Conservation (phyloP, 2,329 filamentous ascomycete species). For the Trichoderma atroviride region DNA sequence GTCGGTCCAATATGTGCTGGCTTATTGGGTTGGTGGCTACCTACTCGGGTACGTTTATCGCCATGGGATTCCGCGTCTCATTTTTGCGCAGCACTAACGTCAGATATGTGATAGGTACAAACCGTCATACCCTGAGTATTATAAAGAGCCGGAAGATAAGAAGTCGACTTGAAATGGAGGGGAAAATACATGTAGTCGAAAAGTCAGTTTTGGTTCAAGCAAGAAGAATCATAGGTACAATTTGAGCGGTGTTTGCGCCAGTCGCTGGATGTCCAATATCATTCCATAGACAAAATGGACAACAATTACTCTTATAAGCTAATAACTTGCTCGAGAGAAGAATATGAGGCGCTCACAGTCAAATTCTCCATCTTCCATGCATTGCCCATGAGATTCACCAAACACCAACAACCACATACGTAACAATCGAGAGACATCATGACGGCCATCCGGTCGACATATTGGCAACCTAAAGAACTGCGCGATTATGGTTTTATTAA, state of each 20-base stretch:
- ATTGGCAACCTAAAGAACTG: not conserved
- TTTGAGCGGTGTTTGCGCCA: not conserved
- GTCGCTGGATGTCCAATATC: too few relatives aligned
- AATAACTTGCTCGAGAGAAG: too few relatives aligned
- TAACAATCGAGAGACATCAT: not conserved
- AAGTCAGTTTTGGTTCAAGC: not conserved
- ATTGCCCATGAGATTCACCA: not conserved
- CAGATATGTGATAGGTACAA: not conserved
- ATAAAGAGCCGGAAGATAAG: not conserved
- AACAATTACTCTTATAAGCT: not conserved
- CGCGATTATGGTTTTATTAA: too few relatives aligned
- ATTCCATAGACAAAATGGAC: too few relatives aligned
- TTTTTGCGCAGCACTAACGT: not conserved
- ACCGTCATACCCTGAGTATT: conserved; percentile 15
- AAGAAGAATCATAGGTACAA: not conserved
- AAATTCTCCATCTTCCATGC: conserved; percentile 1
- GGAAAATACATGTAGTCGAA: not conserved
- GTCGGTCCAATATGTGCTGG: not conserved
- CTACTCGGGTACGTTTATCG: conserved; percentile 1
- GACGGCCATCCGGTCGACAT: not conserved
- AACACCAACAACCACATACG: not conserved
- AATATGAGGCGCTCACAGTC: not conserved
- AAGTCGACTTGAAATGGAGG: not conserved
- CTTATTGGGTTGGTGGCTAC: conserved; percentile 14
- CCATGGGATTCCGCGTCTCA: too few relatives aligned